phyloP scores from a whole-genome alignment of 805 yeast species.

The Nadsonia fulvescens region DNA sequence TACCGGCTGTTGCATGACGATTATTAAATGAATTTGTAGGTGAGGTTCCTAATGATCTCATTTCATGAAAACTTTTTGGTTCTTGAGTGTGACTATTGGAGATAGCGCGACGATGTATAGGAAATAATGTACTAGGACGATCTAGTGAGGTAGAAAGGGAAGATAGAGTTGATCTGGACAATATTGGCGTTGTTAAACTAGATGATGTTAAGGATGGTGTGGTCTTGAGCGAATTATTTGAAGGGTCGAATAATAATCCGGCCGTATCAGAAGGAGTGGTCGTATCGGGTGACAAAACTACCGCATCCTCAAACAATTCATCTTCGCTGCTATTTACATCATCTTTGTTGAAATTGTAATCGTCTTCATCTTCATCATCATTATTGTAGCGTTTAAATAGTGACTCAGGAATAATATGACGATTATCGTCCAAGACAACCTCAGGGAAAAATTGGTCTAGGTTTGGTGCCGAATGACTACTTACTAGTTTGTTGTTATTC shows the following conservation, averaged over 20 bases:
- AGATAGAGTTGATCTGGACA: no score
- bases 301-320: background rate
- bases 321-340: no score
- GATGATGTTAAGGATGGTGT: no score
- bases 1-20: slow-evolving; percentile 5
- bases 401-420: slow-evolving; percentile 77
- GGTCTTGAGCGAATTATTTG: background rate
- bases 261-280: slow-evolving; percentile 13
- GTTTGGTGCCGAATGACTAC: no score
- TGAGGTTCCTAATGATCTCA: slow-evolving; percentile 4
- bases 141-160: no score
- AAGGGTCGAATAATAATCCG: slow-evolving; percentile 6
- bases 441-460: slow-evolving; percentile 38
- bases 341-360: no score
- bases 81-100: background rate
- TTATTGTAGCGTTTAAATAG: slow-evolving; percentile 45
- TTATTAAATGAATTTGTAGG: no score
- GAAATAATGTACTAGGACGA: slow-evolving; percentile 2
- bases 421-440: slow-evolving; percentile 81
- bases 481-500: no score
- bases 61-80: slow-evolving; percentile 2
- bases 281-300: slow-evolving; percentile 9
- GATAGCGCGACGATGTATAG: slow-evolving; percentile 1
- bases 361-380: slow-evolving; percentile 2
- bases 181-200: slow-evolving; percentile 2